Base-by-base conservation (phyloP, 2,329 filamentous ascomycete species). In the Fusarium sororula region DNA sequence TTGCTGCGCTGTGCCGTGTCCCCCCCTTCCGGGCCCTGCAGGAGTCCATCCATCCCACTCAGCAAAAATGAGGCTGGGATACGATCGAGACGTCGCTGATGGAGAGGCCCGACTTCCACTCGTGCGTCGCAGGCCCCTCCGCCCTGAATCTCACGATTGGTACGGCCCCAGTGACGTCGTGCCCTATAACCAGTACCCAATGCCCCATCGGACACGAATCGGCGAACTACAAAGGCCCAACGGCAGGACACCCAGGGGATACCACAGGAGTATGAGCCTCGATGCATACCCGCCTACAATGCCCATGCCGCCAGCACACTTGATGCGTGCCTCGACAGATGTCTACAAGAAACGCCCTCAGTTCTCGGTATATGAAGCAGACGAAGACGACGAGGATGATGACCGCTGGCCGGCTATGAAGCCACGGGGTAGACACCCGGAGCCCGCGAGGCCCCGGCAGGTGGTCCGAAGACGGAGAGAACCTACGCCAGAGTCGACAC, bases 181-280 rank as follows among this genome's bases (percentile, higher is more conserved):
- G 62, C 74, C 74, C 73, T 77, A 77, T 66, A 37, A 32, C 56
- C 56, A 50, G 56, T 76, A 77, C 70, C 76, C 78, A 70, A 72
- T 72, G 71, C 77, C 80, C 75, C 78, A 77, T 77, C 70, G 73
- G 66, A 74, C 76, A 57, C 77, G 69, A 62, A 57, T 78, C 70
- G 62, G 73, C 56, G 73, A 77, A 75, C 65, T 82, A 81, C 80
- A 81, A 78, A 82, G 80, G 63, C 75, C 76, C 72, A 76, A 75
- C 74, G 76, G 80, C 73, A 76, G 77, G 73, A 76, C 79, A 54
- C 73, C 75, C 64, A 77, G 72, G 67, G 76, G 73, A 69, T 70
- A 75, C 62, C 68, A 67, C 41, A 79, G 74, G 68, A 81, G 76
- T 71, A 61, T 78, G 69, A 81, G 74, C 68, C 57, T 78, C 68